Conservation (phyloP, 108 stramenopile genomes). For the Fragilaria radians region DNA sequence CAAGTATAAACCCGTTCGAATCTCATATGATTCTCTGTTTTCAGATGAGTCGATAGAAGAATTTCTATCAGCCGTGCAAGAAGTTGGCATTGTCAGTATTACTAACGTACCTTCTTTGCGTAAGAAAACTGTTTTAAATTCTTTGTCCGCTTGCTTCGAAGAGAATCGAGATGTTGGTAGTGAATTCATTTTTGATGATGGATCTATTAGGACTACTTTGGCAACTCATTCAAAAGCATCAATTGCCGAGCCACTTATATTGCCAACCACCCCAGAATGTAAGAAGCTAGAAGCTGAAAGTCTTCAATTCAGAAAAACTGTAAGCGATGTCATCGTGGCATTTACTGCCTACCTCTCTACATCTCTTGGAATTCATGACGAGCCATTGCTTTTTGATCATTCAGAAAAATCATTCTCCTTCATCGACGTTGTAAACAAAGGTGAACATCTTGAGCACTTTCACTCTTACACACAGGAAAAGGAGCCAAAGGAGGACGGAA, state of each 20-base stretch:
- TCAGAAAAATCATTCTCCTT: conserved; percentile 16
- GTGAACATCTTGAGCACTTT: conserved; percentile 81
- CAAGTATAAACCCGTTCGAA: too few relatives aligned
- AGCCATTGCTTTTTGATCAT: conserved; percentile 8
- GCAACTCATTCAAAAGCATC: conserved; percentile 17
- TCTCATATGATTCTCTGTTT: too few relatives aligned
- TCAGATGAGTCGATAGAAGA: too few relatives aligned
- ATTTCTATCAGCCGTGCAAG: conserved; percentile 13
- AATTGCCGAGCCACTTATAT: neutral
- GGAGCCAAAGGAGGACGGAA: conserved; percentile 6
- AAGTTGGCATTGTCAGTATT: conserved; percentile 30
- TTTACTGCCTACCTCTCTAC: conserved; percentile 10
- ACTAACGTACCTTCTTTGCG: conserved; percentile 15
- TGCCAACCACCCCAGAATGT: conserved; percentile 8
- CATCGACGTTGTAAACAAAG: conserved; percentile 39
- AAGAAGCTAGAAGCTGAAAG: conserved; percentile 10
- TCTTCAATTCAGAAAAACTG: conserved; percentile 15
- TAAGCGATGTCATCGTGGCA: conserved; percentile 10
- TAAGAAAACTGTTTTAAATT: conserved; percentile 1
- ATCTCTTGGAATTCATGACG: neutral
- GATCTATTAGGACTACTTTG: conserved; percentile 28
- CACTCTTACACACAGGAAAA: conserved; percentile 55
- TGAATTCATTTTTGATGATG: conserved; percentile 25
- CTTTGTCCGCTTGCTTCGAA: conserved; percentile 12
- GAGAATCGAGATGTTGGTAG: neutral